Conservation (phyloP, 495 filamentous ascomycete species). For the Hypoxylon cercidicola region DNA sequence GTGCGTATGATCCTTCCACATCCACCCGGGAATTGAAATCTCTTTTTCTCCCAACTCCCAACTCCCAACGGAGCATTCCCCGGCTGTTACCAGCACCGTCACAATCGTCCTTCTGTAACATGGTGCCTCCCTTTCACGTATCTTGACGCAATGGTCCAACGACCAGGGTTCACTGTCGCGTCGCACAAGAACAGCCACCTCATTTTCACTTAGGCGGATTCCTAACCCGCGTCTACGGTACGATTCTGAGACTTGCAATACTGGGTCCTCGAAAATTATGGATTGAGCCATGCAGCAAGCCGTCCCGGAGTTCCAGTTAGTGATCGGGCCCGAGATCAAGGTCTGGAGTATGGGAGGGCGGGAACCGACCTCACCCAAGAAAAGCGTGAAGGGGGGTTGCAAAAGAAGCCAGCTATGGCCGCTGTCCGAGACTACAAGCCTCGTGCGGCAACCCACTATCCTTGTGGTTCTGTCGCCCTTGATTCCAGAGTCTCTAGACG, state of each 20-base stretch:
- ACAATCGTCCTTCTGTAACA: conserved; percentile 28
- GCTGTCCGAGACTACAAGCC: conserved; percentile 37
- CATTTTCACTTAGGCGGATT: conserved; percentile 38
- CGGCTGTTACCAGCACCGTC: conserved; percentile 21
- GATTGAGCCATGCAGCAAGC: conserved; percentile 40
- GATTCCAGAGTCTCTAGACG: background rate
- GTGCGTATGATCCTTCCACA: conserved; percentile 9
- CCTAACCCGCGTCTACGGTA: conserved; percentile 22
- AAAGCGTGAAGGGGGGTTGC: conserved; percentile 4
- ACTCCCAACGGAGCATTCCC: conserved; percentile 24
- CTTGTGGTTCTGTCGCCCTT: conserved; percentile 12
- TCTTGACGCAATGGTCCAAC: conserved; percentile 17
- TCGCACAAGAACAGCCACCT: conserved; percentile 40
- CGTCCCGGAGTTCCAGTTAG: conserved; percentile 37
- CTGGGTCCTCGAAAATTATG: conserved; percentile 44
- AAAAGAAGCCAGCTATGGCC: conserved; percentile 11
- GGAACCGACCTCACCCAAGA: conserved; percentile 36
- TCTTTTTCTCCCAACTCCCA: conserved; percentile 19
- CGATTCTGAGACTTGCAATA: conserved; percentile 34
- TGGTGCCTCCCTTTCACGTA: conserved; percentile 19
- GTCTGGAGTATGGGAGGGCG: conserved; percentile 23
- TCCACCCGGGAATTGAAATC: background rate
- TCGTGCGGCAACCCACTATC: conserved; percentile 11
- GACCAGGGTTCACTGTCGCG: conserved; percentile 31
- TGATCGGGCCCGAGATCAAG: conserved; percentile 34